phyloP scores from a whole-genome alignment of 139 green algal genomes.

The Raphidocelis subcapitata region DNA sequence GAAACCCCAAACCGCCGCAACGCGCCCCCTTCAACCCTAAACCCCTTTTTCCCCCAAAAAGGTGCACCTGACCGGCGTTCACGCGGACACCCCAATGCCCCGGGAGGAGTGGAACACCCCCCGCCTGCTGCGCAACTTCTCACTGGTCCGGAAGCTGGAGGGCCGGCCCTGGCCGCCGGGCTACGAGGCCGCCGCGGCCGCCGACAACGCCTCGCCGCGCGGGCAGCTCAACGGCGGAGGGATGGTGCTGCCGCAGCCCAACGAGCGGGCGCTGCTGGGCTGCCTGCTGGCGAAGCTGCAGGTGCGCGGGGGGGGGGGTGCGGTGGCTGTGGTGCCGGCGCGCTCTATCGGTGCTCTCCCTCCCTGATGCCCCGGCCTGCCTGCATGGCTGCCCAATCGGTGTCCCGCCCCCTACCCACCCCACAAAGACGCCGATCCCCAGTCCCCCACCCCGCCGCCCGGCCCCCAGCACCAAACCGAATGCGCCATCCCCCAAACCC shows the following conservation, averaged over 20 bases:
- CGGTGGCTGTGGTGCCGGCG: not conserved
- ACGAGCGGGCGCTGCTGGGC: conserved; percentile 87
- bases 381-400: no score
- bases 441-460: no score
- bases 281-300: conserved; percentile 82
- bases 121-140: conserved; percentile 79
- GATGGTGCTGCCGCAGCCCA: conserved; percentile 65
- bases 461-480: no score
- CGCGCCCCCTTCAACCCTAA: not conserved
- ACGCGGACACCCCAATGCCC: conserved; percentile 57
- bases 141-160: conserved; percentile 79
- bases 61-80: conserved; percentile 18
- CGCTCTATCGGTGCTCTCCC: no score
- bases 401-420: no score
- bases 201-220: conserved; percentile 59
- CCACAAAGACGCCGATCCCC: no score
- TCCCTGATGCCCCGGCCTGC: no score
- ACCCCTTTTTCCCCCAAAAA: conserved; percentile 30
- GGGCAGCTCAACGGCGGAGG: conserved; percentile 66
- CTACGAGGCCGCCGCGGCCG: conserved; percentile 73
- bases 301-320: no score
- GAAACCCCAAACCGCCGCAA: no score
- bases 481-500: no score
- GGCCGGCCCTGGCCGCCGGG: conserved; percentile 71
- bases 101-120: conserved; percentile 67